Conservation (phyloP, 345 rosid genomes). For the Linum tenue region DNA sequence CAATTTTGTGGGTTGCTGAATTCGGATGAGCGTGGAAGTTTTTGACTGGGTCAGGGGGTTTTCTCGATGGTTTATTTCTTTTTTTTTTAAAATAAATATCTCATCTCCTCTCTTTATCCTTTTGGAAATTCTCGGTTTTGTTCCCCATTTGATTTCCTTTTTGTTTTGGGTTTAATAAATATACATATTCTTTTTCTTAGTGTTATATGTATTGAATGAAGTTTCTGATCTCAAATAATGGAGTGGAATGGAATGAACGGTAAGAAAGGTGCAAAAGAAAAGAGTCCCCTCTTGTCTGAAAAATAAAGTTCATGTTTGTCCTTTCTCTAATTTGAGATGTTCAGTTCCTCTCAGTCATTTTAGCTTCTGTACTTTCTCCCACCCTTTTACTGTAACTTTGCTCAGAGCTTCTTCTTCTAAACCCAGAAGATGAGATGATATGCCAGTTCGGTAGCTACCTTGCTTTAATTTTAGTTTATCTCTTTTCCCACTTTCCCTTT, state of each 20-base stretch:
- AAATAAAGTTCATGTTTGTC: conserved; percentile 56
- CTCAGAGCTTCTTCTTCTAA: conserved; percentile 12
- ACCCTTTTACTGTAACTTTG: conserved; percentile 31
- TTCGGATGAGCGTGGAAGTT: conserved; percentile 33
- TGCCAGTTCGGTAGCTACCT: conserved; percentile 3
- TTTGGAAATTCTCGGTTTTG: conserved; percentile 22
- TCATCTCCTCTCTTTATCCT: conserved; percentile 24
- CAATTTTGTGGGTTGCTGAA: conserved; percentile 16
- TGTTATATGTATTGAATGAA: conserved; percentile 25
- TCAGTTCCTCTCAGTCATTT: conserved; percentile 1
- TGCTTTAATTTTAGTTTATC: conserved; percentile 13
- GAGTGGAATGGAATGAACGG: conserved; percentile 11
- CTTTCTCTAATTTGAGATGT: conserved; percentile 30
- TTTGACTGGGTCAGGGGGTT: conserved; percentile 48
- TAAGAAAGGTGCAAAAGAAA: conserved; percentile 1
- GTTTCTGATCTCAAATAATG: conserved; percentile 26
- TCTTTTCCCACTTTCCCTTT: conserved; percentile 16
- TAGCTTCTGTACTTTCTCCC: conserved; percentile 19
- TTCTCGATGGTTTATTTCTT: conserved; percentile 13
- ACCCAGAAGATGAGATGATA: conserved; percentile 7
- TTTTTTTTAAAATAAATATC: conserved; percentile 4
- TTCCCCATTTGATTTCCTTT: conserved; percentile 13
- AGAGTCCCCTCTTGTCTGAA: conserved; percentile 31
- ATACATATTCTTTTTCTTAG: conserved; percentile 18
- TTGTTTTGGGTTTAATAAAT: conserved; percentile 8